phyloP scores from a whole-genome alignment of 1,284 basidiomycete genomes.

The Papiliotrema laurentii region DNA sequence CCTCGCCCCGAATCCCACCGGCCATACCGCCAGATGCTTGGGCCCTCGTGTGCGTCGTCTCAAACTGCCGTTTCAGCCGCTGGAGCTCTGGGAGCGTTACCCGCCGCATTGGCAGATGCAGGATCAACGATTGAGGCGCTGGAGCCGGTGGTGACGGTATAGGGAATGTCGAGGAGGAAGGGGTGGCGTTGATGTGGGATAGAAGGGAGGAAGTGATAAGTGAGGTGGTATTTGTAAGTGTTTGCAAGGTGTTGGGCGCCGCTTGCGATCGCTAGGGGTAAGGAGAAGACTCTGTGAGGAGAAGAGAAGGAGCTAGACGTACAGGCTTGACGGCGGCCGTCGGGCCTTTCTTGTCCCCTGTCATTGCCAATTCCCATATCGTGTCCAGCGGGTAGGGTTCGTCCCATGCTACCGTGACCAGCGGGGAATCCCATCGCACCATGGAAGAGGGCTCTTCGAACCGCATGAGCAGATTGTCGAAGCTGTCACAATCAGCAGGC shows the following conservation, averaged over 20 bases:
- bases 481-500: constrained; percentile 51
- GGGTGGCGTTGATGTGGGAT: constrained; percentile 53
- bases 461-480: constrained; percentile 82
- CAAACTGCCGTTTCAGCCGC: constrained; percentile 80
- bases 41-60: constrained; percentile 70
- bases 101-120: constrained; percentile 62
- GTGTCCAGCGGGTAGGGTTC: constrained; percentile 62
- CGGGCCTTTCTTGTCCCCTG: constrained; percentile 74
- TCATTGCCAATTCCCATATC: constrained; percentile 78
- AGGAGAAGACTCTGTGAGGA: not conserved
- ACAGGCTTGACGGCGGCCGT: constrained; percentile 80
- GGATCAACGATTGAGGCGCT: constrained; percentile 19
- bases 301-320: constrained; percentile 31
- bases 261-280: constrained; percentile 62
- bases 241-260: constrained; percentile 73
- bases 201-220: constrained; percentile 65
- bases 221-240: constrained; percentile 67
- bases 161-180: constrained; percentile 54
- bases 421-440: constrained; percentile 94
- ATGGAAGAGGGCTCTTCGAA: constrained; percentile 96
- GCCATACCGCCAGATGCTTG: constrained; percentile 76
- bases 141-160: constrained; percentile 52
- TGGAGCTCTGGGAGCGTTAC: constrained; percentile 80
- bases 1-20: constrained; percentile 72
- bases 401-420: constrained; percentile 76